These are phyloP conservation scores for Kwoniella bestiolae DNA, from an alignment of 768 basidiomycete species.

Conservation along the genomic window DNA sequence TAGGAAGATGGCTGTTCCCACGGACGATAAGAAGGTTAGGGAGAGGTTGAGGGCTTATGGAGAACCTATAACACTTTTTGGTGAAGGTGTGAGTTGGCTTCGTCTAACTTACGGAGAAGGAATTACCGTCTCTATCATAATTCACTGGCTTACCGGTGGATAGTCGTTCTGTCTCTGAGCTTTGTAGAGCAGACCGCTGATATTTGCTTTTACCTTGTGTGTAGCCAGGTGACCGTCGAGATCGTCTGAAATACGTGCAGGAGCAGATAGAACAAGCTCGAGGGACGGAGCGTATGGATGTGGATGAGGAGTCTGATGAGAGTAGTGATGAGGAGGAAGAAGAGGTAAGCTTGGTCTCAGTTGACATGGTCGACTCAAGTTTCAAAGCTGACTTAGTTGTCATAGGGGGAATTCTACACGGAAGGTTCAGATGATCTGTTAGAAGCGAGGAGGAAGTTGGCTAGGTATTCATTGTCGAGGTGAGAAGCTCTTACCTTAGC, in stretches of 20 bases:
- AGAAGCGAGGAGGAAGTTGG: constrained; percentile 79
- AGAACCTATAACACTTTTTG: constrained; percentile 96
- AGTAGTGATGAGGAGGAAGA: constrained; percentile 50
- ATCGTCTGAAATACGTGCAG: constrained; percentile 90
- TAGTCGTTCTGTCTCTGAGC: no score
- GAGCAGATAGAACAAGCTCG: constrained; percentile 90
- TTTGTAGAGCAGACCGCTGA: no score
- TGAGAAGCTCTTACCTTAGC: constrained; percentile 59
- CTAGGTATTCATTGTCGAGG: constrained; percentile 94
- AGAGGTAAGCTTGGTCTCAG: constrained; percentile 53
- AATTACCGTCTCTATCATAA: no score
- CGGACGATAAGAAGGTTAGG: constrained; percentile 92
- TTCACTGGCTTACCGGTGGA: neutral
- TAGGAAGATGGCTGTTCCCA: constrained; percentile 89
- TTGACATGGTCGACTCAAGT: no score
- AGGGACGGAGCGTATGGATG: constrained; percentile 75
- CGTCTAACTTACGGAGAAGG: no score
- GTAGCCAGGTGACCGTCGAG: constrained; percentile 92
- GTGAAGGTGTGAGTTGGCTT: constrained; percentile 78
- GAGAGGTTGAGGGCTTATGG: constrained; percentile 87
- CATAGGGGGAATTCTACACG: constrained; percentile 89
- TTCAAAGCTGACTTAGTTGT: constrained; percentile 20
- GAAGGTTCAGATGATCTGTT: constrained; percentile 85
- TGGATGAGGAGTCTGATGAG: constrained; percentile 61
- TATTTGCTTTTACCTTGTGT: neutral